Evolutionary conservation across 176 grass and related monocot species (phyloP), one percentile per base, ranked within the genome.

Genomic region (Aechmea fasciata): DNA sequence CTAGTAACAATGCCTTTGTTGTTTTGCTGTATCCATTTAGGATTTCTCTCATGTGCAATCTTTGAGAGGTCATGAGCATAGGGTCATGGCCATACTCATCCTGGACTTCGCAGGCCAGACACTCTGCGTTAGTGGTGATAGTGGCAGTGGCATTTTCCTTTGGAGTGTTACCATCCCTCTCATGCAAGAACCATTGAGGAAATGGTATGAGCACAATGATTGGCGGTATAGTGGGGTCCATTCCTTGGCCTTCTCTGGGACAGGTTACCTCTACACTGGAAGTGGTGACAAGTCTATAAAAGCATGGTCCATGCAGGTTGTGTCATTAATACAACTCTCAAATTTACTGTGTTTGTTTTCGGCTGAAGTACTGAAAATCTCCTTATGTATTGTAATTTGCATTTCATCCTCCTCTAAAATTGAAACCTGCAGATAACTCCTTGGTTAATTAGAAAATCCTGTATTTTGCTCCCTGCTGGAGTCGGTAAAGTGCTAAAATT

Each of bases 171-270:
- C 67, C 77, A 18, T 76, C 18, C 69, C 74, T 66, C 33, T 72
- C 33, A 81, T 48, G 65, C 59, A 77, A 62, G 84, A 87, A 52
- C 79, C 81, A 52, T 78, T 83, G 65, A 85, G 83, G 73, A 92
- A 82, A 82, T 97, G 94, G 94, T 92, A 97, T 67, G 94, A 92
- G 78, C 66, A 87, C 65, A 82, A 92, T 70, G 89, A 92, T 77
- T 97, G 93, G 89, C 80, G 91, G 10, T 97, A 84, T 74, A 85
- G 84, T 69, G 89, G 89, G 51, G 49, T 97, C 69, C 87, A 97
- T 55, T 92, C 78, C 19, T 81, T 97, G 82, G 86, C 89, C 80
- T 72, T 97, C 74, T 92, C 86, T 72, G 79, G 64, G 77, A 77
- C 86, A 15, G 79, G 89, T 71, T 83, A 72, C 74, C 82, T 97